Evolutionary conservation across 2,329 filamentous ascomycete species (phyloP).

Genomic region (Diaporthe helianthi): DNA sequence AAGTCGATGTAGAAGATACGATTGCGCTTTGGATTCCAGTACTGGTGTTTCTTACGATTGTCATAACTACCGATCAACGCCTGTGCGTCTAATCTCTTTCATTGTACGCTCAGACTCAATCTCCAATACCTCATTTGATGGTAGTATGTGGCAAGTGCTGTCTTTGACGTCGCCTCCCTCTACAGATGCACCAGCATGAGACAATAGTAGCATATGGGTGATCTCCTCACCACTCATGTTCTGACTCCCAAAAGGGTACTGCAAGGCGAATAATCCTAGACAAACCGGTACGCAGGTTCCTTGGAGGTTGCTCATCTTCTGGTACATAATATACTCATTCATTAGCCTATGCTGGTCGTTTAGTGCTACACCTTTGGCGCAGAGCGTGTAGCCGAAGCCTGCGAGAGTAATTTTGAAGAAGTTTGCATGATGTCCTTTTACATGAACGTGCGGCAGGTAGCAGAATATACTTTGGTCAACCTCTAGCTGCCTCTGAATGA

Average conservation of each 20-base stretch:
- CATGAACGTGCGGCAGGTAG: neutral
- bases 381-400: neutral
- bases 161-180: neutral
- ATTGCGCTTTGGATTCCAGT: neutral
- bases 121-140: neutral
- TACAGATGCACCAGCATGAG: neutral
- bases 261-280: neutral
- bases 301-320: neutral
- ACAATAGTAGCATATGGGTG: neutral
- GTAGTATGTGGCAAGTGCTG: neutral
- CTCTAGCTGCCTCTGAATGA: neutral
- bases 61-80: neutral
- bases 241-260: neutral
- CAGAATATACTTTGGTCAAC: neutral
- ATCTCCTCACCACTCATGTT: neutral
- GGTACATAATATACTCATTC: neutral
- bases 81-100: neutral
- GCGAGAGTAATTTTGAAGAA: slow-evolving; percentile 6
- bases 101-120: neutral
- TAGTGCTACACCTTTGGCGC: neutral
- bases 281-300: neutral
- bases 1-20: slow-evolving; percentile 5
- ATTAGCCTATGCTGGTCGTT: neutral
- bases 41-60: neutral
- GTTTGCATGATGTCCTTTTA: neutral